Conservation (phyloP, 108 stramenopile genomes). For the Nitzschia inconspicua region DNA sequence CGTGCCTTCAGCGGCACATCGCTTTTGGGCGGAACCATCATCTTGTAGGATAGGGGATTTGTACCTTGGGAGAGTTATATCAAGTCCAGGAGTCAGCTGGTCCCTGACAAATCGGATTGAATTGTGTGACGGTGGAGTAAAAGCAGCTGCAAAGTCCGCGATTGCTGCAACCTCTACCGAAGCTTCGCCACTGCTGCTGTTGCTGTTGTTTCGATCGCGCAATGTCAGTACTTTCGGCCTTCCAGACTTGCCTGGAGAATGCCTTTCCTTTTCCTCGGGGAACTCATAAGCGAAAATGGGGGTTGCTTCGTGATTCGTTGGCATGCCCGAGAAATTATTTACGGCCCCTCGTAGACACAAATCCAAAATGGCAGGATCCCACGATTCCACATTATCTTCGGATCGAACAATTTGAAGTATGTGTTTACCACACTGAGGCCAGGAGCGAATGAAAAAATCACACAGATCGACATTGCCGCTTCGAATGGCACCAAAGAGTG, state of each 20-base stretch:
- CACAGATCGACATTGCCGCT: constrained; percentile 37
- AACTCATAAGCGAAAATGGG: no score
- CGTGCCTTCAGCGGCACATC: constrained; percentile 1
- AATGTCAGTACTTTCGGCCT: background rate
- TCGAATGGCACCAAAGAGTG: constrained; percentile 48
- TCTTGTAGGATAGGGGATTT: constrained; percentile 26
- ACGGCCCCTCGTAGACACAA: constrained; percentile 47
- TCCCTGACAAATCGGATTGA: background rate
- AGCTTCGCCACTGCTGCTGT: background rate
- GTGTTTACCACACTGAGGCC: constrained; percentile 38
- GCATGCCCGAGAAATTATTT: constrained; percentile 13
- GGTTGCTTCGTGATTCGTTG: background rate
- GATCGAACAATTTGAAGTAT: constrained; percentile 26
- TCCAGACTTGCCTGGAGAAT: no score
- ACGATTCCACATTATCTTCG: constrained; percentile 24
- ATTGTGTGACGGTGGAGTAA: background rate
- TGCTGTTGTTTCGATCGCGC: background rate
- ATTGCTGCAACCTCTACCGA: background rate
- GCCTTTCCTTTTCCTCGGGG: no score
- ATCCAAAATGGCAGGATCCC: constrained; percentile 35
- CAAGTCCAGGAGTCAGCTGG: background rate
- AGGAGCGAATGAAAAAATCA: constrained; percentile 25
- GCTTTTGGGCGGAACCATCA: constrained; percentile 5
- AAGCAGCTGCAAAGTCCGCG: background rate
- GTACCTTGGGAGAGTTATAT: constrained; percentile 22